These are phyloP conservation scores for Flagelloscypha sp. DNA, from an alignment of 768 basidiomycete species.

Conservation along the genomic window DNA sequence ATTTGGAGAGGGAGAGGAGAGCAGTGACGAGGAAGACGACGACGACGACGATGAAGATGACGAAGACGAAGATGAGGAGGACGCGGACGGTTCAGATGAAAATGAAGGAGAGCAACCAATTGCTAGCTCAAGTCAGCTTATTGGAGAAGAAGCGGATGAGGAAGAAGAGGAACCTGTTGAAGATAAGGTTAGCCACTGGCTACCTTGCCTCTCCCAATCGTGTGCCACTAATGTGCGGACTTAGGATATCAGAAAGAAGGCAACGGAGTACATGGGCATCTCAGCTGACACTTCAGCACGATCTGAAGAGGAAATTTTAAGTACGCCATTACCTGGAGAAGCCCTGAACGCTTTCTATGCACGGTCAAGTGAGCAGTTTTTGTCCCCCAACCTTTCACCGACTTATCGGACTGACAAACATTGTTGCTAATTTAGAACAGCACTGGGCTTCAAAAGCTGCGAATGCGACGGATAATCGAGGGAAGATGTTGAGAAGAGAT, in stretches of 20 bases:
- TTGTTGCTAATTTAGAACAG: conserved; percentile 22
- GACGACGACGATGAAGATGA: conserved; percentile 52
- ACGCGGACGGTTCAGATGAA: conserved; percentile 14
- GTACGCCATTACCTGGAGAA: conserved; percentile 81
- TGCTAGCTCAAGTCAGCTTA: conserved; percentile 16
- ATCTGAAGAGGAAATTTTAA: conserved; percentile 62
- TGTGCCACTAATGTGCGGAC: too few relatives aligned
- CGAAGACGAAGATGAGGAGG: conserved; percentile 31
- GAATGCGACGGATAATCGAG: conserved; percentile 47
- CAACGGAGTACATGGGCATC: conserved; percentile 49
- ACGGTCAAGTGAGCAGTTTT: conserved; percentile 51
- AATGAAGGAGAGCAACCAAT: conserved; percentile 24
- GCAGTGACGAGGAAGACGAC: conserved; percentile 54
- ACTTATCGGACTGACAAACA: not conserved
- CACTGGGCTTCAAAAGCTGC: conserved; percentile 72
- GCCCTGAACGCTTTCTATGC: conserved; percentile 78
- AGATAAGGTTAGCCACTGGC: conserved; percentile 16
- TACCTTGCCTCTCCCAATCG: too few relatives aligned
- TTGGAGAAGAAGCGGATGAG: conserved; percentile 16
- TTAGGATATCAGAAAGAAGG: conserved; percentile 25
- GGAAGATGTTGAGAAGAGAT: conserved; percentile 70
- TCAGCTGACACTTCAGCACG: conserved; percentile 44
- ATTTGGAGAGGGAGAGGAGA: conserved; percentile 54
- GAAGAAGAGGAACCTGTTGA: conserved; percentile 21
- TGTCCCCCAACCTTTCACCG: not conserved